Percentiles rank a stretch among this genome's conserved stretches.
Conservation (phyloP, 2,329 filamentous ascomycete species). For the Talaromyces sp. region DNA sequence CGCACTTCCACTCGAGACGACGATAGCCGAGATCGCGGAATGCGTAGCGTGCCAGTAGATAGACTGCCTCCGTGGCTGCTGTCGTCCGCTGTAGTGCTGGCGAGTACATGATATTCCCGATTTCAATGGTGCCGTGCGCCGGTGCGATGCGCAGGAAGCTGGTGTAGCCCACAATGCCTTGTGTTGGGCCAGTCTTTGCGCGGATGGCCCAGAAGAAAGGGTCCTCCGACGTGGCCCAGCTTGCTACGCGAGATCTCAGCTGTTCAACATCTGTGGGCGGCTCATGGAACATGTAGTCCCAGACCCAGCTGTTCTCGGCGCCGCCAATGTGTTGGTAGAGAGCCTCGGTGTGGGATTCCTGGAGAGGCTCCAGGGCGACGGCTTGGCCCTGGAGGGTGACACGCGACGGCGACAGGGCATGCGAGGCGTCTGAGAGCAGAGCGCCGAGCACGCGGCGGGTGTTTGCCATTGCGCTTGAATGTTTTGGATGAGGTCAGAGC, state of each 20-base stretch:
- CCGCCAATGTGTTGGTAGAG: conserved; percentile 25
- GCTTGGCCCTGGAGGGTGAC: conserved; percentile 18
- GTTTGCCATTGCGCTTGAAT: neutral
- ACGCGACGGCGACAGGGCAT: conserved; percentile 8
- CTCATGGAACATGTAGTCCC: conserved; percentile 37
- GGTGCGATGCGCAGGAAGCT: conserved; percentile 33
- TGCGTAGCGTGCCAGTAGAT: conserved; percentile 47
- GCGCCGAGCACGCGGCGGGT: neutral
- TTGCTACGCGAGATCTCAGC: conserved; percentile 23
- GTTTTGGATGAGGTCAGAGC: neutral
- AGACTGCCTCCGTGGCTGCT: conserved; percentile 53
- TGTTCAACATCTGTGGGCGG: conserved; percentile 27
- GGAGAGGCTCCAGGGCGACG: conserved; percentile 23
- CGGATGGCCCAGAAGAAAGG: conserved; percentile 40
- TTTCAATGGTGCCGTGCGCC: conserved; percentile 47
- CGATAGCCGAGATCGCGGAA: conserved; percentile 50
- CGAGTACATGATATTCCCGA: conserved; percentile 51
- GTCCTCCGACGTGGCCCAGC: conserved; percentile 24
- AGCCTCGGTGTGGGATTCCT: conserved; percentile 21
- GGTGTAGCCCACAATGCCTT: conserved; percentile 32
- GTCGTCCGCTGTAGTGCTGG: conserved; percentile 47
- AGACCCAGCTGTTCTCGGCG: conserved; percentile 24
- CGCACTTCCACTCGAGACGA: conserved; percentile 59
- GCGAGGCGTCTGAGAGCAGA: conserved; percentile 2
- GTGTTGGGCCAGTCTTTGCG: neutral